Conservation (phyloP, 768 basidiomycete species). For the Dentipellis sp. region DNA sequence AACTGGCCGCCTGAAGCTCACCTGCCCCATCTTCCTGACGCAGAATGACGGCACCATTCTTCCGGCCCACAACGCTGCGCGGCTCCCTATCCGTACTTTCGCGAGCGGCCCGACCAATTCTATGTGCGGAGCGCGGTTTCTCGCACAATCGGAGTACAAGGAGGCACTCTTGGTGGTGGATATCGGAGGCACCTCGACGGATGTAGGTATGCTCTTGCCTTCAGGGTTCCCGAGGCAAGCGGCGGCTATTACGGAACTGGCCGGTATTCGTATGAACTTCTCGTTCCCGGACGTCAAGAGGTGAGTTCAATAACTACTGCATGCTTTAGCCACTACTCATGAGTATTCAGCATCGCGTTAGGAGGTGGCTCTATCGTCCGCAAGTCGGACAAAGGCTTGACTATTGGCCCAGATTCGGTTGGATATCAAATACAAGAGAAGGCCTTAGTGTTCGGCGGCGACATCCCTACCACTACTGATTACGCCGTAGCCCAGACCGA, state of each 20-base stretch:
- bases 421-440: constrained; percentile 44
- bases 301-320: constrained; percentile 2
- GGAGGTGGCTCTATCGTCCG: constrained; percentile 1
- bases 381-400: constrained; percentile 25
- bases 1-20: constrained; percentile 25
- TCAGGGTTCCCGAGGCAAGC: constrained; percentile 56
- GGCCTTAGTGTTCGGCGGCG: constrained; percentile 46
- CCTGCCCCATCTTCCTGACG: constrained; percentile 40
- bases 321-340: background rate
- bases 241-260: constrained; percentile 51
- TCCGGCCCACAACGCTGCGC: constrained; percentile 37
- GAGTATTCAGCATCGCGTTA: background rate
- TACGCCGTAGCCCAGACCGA: background rate
- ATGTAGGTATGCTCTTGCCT: constrained; percentile 52
- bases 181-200: constrained; percentile 58
- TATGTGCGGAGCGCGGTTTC: constrained; percentile 19
- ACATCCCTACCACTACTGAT: constrained; percentile 31
- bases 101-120: constrained; percentile 14
- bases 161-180: constrained; percentile 46
- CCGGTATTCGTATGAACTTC: constrained; percentile 52
- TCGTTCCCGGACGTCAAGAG: constrained; percentile 45
- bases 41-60: constrained; percentile 53
- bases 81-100: constrained; percentile 55
- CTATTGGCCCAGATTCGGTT: constrained; percentile 58
- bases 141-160: constrained; percentile 16